These are phyloP conservation scores for Eruca vesicaria DNA, from an alignment of 441 rosid species.

Conservation along the genomic window DNA sequence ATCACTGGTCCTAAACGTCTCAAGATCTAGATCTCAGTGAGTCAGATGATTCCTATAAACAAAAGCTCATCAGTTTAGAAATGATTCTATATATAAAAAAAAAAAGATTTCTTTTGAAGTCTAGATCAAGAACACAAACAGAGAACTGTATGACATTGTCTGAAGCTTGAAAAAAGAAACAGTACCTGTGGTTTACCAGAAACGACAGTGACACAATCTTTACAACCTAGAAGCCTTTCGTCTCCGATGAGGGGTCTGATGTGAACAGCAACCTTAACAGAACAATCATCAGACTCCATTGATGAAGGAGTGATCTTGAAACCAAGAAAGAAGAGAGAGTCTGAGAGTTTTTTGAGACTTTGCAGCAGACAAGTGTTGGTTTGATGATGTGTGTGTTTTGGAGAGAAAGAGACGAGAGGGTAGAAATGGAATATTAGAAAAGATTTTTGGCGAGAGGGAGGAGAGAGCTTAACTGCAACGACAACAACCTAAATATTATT, in stretches of 20 bases:
- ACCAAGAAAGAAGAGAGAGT: slow-evolving; percentile 28
- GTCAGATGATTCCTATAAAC: background rate
- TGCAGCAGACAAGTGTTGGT: slow-evolving; percentile 41
- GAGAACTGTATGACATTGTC: slow-evolving; percentile 30
- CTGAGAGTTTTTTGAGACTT: slow-evolving; percentile 18
- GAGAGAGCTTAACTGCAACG: slow-evolving; percentile 44
- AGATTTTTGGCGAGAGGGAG: slow-evolving; percentile 5
- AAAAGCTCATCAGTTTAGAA: background rate
- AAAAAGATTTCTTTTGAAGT: background rate
- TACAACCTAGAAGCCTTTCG: slow-evolving; percentile 87
- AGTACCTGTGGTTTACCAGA: slow-evolving; percentile 96
- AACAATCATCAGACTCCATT: slow-evolving; percentile 93
- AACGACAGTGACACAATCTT: slow-evolving; percentile 89
- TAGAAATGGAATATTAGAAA: slow-evolving; percentile 45
- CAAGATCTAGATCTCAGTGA: slow-evolving; percentile 36
- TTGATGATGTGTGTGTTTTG: slow-evolving; percentile 23
- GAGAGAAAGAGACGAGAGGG: slow-evolving; percentile 43
- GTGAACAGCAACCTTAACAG: slow-evolving; percentile 97
- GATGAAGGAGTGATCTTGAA: slow-evolving; percentile 21
- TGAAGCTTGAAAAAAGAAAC: background rate
- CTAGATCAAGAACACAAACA: slow-evolving; percentile 20
- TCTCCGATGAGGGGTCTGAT: slow-evolving; percentile 93
- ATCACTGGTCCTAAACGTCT: slow-evolving; percentile 3
- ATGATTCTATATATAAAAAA: background rate
- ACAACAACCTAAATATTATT: slow-evolving; percentile 44